These are phyloP conservation scores for Linum tenue DNA, from an alignment of 345 rosid genomes.

Conservation along the genomic window DNA sequence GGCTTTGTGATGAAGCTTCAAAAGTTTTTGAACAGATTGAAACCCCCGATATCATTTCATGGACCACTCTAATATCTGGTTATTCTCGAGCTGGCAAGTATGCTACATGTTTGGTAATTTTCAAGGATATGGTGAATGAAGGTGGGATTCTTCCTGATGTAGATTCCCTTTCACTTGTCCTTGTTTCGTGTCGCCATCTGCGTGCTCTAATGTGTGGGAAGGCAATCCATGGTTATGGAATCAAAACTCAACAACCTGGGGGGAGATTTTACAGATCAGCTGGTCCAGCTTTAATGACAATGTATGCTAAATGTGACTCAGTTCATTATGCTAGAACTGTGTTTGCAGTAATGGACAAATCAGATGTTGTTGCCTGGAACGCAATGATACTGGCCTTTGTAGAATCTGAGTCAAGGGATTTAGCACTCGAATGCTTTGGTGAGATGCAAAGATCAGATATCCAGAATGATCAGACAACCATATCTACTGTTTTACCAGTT, in stretches of 20 bases:
- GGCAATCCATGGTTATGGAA: constrained; percentile 30
- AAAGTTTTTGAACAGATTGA: constrained; percentile 19
- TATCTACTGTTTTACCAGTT: constrained; percentile 27
- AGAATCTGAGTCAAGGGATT: constrained; percentile 18
- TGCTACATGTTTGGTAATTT: constrained; percentile 16
- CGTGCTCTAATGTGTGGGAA: constrained; percentile 22
- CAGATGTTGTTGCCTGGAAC: constrained; percentile 9
- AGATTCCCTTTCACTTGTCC: constrained; percentile 25
- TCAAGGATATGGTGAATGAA: constrained; percentile 20
- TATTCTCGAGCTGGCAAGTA: constrained; percentile 23
- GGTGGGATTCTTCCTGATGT: constrained; percentile 21
- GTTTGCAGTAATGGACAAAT: constrained; percentile 31
- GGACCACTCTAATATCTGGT: constrained; percentile 35
- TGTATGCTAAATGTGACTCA: constrained; percentile 27
- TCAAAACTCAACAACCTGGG: constrained; percentile 12
- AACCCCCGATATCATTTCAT: constrained; percentile 26
- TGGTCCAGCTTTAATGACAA: constrained; percentile 29
- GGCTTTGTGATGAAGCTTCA: constrained; percentile 26
- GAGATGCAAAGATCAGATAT: constrained; percentile 23
- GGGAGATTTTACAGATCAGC: constrained; percentile 23
- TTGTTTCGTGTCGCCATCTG: constrained; percentile 25
- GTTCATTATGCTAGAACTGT: constrained; percentile 21
- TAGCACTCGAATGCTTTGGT: constrained; percentile 25
- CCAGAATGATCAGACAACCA: constrained; percentile 24
- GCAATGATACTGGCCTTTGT: constrained; percentile 24